These are phyloP conservation scores for Suillus luteus DNA, from an alignment of 768 basidiomycete species.

Conservation along the genomic window DNA sequence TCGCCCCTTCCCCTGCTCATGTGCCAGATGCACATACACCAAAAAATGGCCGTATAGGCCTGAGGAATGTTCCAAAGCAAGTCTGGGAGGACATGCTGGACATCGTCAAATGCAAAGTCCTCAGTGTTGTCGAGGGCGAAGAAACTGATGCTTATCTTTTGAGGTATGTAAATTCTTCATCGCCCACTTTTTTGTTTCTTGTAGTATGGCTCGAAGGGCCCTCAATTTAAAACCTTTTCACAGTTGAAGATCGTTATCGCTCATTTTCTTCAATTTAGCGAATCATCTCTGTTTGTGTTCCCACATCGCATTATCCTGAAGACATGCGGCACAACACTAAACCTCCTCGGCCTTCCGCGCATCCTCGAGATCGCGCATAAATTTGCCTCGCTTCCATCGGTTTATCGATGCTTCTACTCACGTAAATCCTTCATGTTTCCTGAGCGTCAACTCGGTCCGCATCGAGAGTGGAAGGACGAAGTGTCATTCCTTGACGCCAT, in stretches of 20 bases:
- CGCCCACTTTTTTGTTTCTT: slow-evolving; percentile 9
- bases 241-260: slow-evolving; percentile 11
- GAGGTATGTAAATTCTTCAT: slow-evolving; percentile 57
- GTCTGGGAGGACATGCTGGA: slow-evolving; percentile 98
- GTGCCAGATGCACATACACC: slow-evolving; percentile 48
- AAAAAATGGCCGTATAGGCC: slow-evolving; percentile 57
- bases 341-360: slow-evolving; percentile 90
- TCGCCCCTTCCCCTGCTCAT: slow-evolving; percentile 72
- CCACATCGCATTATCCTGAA: slow-evolving; percentile 97
- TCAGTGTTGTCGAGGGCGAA: slow-evolving; percentile 85
- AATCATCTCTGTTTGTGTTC: slow-evolving; percentile 95
- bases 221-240: background rate
- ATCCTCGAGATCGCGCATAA: slow-evolving; percentile 90
- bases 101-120: slow-evolving; percentile 94
- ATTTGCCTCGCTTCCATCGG: slow-evolving; percentile 63
- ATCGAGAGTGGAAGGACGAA: slow-evolving; percentile 92
- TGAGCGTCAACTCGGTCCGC: slow-evolving; percentile 90
- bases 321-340: slow-evolving; percentile 98
- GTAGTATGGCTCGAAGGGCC: background rate
- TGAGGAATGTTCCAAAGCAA: slow-evolving; percentile 70
- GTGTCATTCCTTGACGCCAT: slow-evolving; percentile 89
- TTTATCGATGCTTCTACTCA: slow-evolving; percentile 95
- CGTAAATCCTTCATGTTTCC: slow-evolving; percentile 99
- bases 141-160: slow-evolving; percentile 95
- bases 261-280: slow-evolving; percentile 52